Conservation (phyloP, 352 stramenopile species). For the Pythium pectinolyticum region DNA sequence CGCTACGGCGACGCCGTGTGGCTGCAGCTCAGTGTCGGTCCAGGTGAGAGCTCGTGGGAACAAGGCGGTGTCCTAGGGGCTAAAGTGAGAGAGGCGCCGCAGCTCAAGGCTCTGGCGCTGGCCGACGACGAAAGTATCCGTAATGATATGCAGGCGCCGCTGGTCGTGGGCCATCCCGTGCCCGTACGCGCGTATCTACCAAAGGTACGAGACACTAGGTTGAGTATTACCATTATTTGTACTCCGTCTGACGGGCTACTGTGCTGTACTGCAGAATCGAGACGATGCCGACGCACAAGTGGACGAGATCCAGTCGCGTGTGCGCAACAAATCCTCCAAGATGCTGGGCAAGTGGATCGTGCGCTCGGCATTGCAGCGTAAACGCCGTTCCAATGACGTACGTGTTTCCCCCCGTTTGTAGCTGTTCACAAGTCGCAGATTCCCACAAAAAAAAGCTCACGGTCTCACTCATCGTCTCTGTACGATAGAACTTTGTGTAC, state of each 20-base stretch:
- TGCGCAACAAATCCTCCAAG: conserved; percentile 72
- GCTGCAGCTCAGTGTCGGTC: conserved; percentile 68
- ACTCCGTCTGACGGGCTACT: background rate
- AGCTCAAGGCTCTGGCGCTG: conserved; percentile 63
- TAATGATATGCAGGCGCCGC: conserved; percentile 44
- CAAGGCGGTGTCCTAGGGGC: conserved; percentile 69
- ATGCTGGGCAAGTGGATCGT: conserved; percentile 83
- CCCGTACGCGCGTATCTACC: conserved; percentile 68
- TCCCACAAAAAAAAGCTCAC: too few relatives aligned
- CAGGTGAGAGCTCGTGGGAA: conserved; percentile 69
- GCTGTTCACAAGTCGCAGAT: too few relatives aligned
- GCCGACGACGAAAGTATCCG: conserved; percentile 45
- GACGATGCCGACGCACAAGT: conserved; percentile 73
- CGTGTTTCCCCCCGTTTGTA: background rate
- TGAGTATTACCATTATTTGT: background rate
- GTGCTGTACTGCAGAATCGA: conserved; percentile 39
- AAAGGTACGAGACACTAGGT: conserved; percentile 39
- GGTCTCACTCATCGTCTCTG: too few relatives aligned
- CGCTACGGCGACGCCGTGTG: conserved; percentile 77
- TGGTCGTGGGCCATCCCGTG: conserved; percentile 54
- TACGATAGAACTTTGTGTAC: conserved; percentile 84
- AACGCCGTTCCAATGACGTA: conserved; percentile 52
- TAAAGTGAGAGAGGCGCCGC: conserved; percentile 70
- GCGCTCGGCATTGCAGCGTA: conserved; percentile 51
- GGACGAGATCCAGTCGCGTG: conserved; percentile 76